These are phyloP conservation scores for Quercus variabilis DNA, from an alignment of 306 rosid genomes.

Conservation along the genomic window DNA sequence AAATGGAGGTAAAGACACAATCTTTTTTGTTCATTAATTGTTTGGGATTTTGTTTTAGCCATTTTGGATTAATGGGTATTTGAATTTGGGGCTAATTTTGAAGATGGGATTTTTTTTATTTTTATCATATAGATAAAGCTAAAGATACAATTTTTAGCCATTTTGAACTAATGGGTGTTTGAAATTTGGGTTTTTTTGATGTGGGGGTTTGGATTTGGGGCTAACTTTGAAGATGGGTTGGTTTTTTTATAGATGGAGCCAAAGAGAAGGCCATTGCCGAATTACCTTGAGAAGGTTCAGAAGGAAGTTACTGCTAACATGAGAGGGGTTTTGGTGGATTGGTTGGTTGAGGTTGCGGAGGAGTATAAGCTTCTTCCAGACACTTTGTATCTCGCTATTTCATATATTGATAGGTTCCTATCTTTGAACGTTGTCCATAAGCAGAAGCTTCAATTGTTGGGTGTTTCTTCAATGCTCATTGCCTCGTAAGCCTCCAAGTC, in stretches of 20 bases:
- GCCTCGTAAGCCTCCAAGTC: slow-evolving; percentile 64
- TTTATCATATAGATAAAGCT: no score
- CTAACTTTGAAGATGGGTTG: background rate
- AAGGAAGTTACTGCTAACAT: slow-evolving; percentile 62
- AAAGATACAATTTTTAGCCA: no score
- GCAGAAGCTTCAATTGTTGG: slow-evolving; percentile 64
- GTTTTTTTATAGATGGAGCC: slow-evolving; percentile 47
- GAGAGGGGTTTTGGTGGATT: slow-evolving; percentile 81
- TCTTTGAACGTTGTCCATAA: slow-evolving; percentile 44
- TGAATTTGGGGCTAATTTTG: no score
- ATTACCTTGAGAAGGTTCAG: slow-evolving; percentile 67
- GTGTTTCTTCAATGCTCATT: slow-evolving; percentile 73
- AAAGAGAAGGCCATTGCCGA: slow-evolving; percentile 54
- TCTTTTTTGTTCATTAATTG: no score
- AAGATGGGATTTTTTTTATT: no score
- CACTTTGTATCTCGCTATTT: slow-evolving; percentile 55
- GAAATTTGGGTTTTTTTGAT: background rate
- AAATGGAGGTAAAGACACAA: slow-evolving; percentile 52
- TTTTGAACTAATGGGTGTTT: background rate
- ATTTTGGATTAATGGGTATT: no score
- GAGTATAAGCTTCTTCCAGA: slow-evolving; percentile 78
- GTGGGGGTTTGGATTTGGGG: background rate
- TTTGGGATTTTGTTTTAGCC: no score
- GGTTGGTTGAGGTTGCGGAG: slow-evolving; percentile 93
- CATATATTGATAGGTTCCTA: slow-evolving; percentile 63